Evolutionary conservation across 1,139 yeast genomes (phyloP), one percentile per base, ranked within the genome.

Genomic region (Candida dubliniensis): DNA sequence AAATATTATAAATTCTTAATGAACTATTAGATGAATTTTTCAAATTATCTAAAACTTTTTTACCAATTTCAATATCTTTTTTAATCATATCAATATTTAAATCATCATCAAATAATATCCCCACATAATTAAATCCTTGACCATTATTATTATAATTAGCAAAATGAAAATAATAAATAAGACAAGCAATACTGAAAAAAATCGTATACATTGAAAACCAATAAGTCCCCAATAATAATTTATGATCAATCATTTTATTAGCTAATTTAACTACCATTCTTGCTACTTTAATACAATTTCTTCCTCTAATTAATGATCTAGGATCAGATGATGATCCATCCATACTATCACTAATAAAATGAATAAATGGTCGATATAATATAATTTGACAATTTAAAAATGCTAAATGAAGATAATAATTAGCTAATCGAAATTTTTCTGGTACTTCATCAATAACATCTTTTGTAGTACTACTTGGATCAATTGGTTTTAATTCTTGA

Each of bases 151-250:
- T 47, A 53, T 70, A 69, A 52, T 72, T 71, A 4, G 77, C 77
- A 61, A 87, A 95, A 62, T 88, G 96, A 47, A 83, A 87, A 59
- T 88, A 90, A 58, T 86, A 90, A 8, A 88, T 82, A 55, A 90
- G 71, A 55, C 96, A 87, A 0, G 96, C 96, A 44, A 90, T 90
- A 2, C 96, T 84, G 60, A 88, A 90, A 61, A 90, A 90, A n/a
- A 90, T 85, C 0, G 96, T 88, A 61, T 90, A 90, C 63, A 87
- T 85, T 12, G 95, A 84, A 60, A 89, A 90, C 96, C 96, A 89
- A 61, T 90, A 90, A 2, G 96, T 87, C 1, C 96, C 96, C 49
- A 87, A 81, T 45, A 90, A 70, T 58, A 88, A 74, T 48, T 85
- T 77, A 49, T 82, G 82, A 50, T 81, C 80, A 49, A 87, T 81